A percentile compares a stretch with the other conserved stretches of the same genome.
Conservation (phyloP, 106 monocot genomes). For the Acanthochlamys bracteata region DNA sequence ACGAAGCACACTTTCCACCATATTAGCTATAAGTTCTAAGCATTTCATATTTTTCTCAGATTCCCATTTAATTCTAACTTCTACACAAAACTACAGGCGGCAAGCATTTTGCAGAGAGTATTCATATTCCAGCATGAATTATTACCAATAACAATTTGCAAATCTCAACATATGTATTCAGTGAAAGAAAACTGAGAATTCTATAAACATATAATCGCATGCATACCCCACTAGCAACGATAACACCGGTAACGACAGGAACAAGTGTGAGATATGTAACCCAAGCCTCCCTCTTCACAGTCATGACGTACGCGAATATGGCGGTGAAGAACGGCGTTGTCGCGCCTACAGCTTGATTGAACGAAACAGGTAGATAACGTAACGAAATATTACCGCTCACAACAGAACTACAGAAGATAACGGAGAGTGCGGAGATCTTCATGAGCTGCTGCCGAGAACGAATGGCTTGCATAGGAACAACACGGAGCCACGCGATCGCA, state of each 20-base stretch:
- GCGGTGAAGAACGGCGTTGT: constrained; percentile 46
- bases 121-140: too few species aligned
- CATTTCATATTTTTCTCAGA: too few species aligned
- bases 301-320: constrained; percentile 26
- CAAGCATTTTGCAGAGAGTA: too few species aligned
- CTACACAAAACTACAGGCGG: too few species aligned
- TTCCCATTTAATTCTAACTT: too few species aligned
- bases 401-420: constrained; percentile 32
- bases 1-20: too few species aligned
- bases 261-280: constrained; percentile 20
- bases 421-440: constrained; percentile 25
- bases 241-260: constrained; percentile 27
- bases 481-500: constrained; percentile 23
- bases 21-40: too few species aligned
- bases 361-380: constrained; percentile 24
- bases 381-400: constrained; percentile 35
- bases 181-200: too few species aligned
- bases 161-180: too few species aligned
- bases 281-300: constrained; percentile 20
- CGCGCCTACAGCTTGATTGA: constrained; percentile 37
- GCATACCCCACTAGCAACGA: constrained; percentile 26
- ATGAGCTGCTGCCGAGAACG: constrained; percentile 19
- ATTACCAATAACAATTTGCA: too few species aligned
- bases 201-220: not conserved
- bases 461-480: constrained; percentile 23